Evolutionary conservation across 441 rosid genomes (phyloP).

Genomic region (Oxalis stricta): DNA sequence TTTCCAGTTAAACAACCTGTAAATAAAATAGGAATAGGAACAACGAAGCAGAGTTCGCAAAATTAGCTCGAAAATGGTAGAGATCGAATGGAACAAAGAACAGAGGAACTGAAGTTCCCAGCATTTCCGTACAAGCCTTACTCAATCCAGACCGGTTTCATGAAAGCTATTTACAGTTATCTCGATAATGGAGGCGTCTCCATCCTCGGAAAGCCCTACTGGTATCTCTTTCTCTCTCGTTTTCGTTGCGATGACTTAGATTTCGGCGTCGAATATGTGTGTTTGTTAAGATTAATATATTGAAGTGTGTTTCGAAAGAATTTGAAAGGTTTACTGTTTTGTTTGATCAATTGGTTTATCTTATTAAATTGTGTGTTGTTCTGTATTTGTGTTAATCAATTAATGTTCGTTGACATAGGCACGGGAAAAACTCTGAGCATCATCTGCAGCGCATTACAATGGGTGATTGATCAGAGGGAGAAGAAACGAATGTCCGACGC

Average conservation of each 20-base stretch:
- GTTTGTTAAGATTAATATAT: too few relatives aligned
- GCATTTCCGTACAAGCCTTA: conserved; percentile 73
- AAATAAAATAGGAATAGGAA: background rate
- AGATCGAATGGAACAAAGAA: conserved; percentile 16
- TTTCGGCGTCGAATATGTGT: background rate
- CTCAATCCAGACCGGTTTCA: conserved; percentile 71
- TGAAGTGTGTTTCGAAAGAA: background rate
- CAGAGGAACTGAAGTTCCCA: conserved; percentile 27
- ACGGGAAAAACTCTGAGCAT: conserved; percentile 90
- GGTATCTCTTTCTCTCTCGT: conserved; percentile 19
- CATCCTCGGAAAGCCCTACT: conserved; percentile 94
- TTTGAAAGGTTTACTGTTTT: too few relatives aligned
- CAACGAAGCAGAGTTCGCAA: background rate
- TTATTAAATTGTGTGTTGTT: background rate
- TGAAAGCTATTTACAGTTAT: conserved; percentile 61
- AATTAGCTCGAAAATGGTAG: too few relatives aligned
- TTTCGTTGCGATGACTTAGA: too few relatives aligned
- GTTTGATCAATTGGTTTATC: background rate
- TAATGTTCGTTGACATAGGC: conserved; percentile 24
- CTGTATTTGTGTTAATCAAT: background rate
- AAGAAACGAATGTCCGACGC: conserved; percentile 16
- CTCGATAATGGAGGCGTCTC: conserved; percentile 78
- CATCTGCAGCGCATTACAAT: conserved; percentile 74
- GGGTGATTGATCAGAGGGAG: conserved; percentile 60
- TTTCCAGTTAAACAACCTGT: too few relatives aligned